Base-by-base conservation (phyloP, 2,329 filamentous ascomycete species). In the Alternaria brassicicola region DNA sequence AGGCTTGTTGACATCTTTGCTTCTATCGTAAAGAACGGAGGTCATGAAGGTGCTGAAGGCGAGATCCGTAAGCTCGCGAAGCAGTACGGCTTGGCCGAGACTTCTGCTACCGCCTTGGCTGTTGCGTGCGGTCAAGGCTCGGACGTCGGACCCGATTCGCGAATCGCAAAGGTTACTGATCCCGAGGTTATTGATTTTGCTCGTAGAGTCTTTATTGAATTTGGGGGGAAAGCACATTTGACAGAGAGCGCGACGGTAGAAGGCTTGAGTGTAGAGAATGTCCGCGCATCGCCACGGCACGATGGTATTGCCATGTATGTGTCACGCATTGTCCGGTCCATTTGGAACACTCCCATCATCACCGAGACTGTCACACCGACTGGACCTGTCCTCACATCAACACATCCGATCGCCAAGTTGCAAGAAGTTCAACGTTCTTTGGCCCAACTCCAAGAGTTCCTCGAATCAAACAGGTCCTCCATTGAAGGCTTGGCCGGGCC, bases 401-500 rank as follows among this genome's bases (percentile, higher is more conserved):
- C 88, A 0, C 83, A 97, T 21, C 78, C 84, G 2, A 77, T 86
- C 1, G 65, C 81, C 25, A 97, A 95, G 73, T 80, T 99, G 12
- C 86, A 87, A 58, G 81, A 84, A 12, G 87, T 96, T 0, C 95
- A 98, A 70, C 88, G 91, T 58, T 90, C 92, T 70, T 80, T 99
- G 4, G 89, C 92, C 58, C 85, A 89, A 5, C 80, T 99, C 31
- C 86, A 90, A 45, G 87, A 88, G 13, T 99, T 99, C 72, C 85
- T 99, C 42, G 87, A 91, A 35, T 83, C 86, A n/a, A 99, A 99
- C 78, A 91, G 90, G 64, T 89, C 87, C 50, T 93, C 96, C 58
- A 98, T 99, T 57, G 93, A 97, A 73, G 95, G 96, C 6, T 82
- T 99, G 50, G 91, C 92, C n/a, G 94, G 94, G 0, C 91, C 96